Conservation (phyloP, 805 yeast genomes). For the Cyberlindnera meyerae region DNA sequence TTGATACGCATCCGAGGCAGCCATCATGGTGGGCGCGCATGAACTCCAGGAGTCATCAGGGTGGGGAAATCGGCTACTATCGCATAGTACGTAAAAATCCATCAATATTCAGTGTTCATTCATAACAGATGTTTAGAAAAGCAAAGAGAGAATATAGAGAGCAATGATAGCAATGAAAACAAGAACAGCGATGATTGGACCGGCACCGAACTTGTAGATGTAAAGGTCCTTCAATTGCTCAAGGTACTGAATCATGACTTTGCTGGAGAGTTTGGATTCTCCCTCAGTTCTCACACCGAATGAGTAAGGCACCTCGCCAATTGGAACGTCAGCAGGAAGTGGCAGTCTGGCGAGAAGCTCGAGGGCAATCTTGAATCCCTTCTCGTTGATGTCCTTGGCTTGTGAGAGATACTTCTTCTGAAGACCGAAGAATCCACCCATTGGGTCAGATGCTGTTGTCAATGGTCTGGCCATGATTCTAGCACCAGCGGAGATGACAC, state of each 20-base stretch:
- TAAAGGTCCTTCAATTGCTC: conserved; percentile 43
- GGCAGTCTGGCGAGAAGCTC: conserved; percentile 44
- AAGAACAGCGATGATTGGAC: conserved; percentile 31
- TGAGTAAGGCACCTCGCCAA: conserved; percentile 46
- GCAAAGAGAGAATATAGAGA: conserved; percentile 25
- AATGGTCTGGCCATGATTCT: conserved; percentile 45
- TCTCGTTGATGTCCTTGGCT: conserved; percentile 34
- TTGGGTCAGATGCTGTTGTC: conserved; percentile 48
- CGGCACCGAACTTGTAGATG: conserved; percentile 40
- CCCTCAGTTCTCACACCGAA: conserved; percentile 53
- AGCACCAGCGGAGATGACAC: conserved; percentile 45
- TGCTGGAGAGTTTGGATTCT: conserved; percentile 45
- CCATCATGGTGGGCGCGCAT: too few species aligned
- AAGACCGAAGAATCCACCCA: conserved; percentile 49
- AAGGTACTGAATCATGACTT: conserved; percentile 44
- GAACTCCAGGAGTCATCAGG: too few species aligned
- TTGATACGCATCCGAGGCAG: too few species aligned
- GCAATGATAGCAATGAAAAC: conserved; percentile 28
- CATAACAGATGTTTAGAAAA: conserved; percentile 13
- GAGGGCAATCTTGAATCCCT: conserved; percentile 47
- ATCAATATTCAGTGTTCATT: too few species aligned
- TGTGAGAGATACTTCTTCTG: conserved; percentile 38
- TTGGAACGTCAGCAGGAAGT: conserved; percentile 31
- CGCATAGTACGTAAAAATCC: too few species aligned
- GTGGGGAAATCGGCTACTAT: too few species aligned